A percentile compares a stretch with the other conserved stretches of the same genome.
These are phyloP conservation scores for Artomyces pyxidatus DNA, from an alignment of 768 basidiomycete genomes.

Conservation along the genomic window DNA sequence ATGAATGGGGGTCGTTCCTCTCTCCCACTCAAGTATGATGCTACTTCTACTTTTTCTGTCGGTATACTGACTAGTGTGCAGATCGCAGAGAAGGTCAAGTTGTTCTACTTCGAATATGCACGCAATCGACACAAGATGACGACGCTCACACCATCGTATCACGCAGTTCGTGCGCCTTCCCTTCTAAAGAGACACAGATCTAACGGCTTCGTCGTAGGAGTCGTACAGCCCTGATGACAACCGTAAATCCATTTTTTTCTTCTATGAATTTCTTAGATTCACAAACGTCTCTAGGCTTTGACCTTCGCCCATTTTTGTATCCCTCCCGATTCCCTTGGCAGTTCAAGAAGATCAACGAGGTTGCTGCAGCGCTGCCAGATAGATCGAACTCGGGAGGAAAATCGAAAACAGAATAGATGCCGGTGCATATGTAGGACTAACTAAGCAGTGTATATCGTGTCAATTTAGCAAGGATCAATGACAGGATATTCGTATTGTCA, in stretches of 20 bases:
- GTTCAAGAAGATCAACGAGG: conserved; percentile 89
- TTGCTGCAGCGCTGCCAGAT: conserved; percentile 71
- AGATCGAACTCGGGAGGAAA: conserved; percentile 31
- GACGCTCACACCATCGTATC: conserved; percentile 87
- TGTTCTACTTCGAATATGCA: conserved; percentile 95
- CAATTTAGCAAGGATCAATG: too few species aligned
- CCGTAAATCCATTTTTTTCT: conserved; percentile 42
- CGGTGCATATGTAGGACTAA: not conserved
- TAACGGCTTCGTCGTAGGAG: conserved; percentile 43
- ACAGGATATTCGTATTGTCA: too few species aligned
- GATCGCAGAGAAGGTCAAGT: conserved; percentile 97
- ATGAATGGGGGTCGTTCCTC: conserved; percentile 85
- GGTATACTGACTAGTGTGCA: conserved; percentile 20
- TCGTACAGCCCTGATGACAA: conserved; percentile 97
- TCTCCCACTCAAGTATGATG: conserved; percentile 68
- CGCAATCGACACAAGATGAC: conserved; percentile 99
- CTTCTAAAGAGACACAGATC: too few species aligned
- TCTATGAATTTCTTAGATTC: conserved; percentile 6
- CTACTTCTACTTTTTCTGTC: not conserved
- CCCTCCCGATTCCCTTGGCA: conserved; percentile 95
- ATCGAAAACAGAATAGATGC: conserved; percentile 10
- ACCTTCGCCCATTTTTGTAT: conserved; percentile 93
- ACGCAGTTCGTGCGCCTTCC: conserved; percentile 50
- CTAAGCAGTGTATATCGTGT: too few species aligned
- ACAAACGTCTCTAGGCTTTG: conserved; percentile 57